Evolutionary conservation across 805 yeast species (phyloP).

Genomic region (Ogataea allantospora): DNA sequence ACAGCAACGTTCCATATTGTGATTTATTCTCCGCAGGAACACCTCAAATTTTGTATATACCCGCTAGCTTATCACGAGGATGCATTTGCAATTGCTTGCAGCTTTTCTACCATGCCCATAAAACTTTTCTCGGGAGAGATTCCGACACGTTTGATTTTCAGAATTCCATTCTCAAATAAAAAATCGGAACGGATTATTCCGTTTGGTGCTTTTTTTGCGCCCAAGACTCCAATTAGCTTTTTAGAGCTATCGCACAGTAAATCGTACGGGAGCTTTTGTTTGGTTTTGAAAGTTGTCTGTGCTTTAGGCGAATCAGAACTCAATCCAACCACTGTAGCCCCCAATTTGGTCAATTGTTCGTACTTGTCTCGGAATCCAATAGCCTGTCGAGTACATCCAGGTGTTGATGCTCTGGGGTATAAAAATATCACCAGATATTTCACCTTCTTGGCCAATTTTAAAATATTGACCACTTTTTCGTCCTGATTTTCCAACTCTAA

Average conservation of each 20-base stretch:
- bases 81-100: conserved; percentile 38
- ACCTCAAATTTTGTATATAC: background rate
- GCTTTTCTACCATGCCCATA: conserved; percentile 55
- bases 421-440: conserved; percentile 60
- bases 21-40: background rate
- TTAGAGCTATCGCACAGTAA: conserved; percentile 75
- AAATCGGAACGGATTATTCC: conserved; percentile 91
- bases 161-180: conserved; percentile 77
- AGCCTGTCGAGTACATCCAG: conserved; percentile 96
- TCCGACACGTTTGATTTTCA: conserved; percentile 50
- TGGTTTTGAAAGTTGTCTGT: conserved; percentile 71
- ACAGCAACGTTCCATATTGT: background rate
- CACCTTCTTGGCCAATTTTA: conserved; percentile 29
- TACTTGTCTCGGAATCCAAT: conserved; percentile 77
- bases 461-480: conserved; percentile 25
- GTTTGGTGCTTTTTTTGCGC: conserved; percentile 74
- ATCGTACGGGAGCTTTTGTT: conserved; percentile 70
- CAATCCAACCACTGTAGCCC: conserved; percentile 70
- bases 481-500: conserved; percentile 65
- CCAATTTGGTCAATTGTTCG: conserved; percentile 44
- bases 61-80: too few species aligned
- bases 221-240: conserved; percentile 67
- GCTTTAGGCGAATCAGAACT: conserved; percentile 80
- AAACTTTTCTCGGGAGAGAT: conserved; percentile 62
- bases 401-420: conserved; percentile 90